Evolutionary conservation across 1,284 basidiomycete species (phyloP).

Genomic region (Malassezia equina): DNA sequence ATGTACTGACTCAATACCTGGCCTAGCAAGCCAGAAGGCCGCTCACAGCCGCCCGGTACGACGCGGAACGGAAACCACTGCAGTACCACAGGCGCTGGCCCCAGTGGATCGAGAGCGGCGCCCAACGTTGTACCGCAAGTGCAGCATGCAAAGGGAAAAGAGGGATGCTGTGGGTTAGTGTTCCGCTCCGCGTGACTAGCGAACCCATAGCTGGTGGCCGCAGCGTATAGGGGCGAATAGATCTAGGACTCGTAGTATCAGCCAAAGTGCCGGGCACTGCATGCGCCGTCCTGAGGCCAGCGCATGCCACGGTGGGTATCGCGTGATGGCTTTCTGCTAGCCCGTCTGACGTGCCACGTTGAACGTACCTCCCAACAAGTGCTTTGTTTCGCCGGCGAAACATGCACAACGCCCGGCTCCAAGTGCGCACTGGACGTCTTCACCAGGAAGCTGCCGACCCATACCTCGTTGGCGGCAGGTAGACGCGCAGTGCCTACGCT

Average conservation of each 20-base stretch:
- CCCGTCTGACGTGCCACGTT: conserved; percentile 6
- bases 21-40: not conserved
- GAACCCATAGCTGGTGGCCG: not conserved
- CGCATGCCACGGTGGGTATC: conserved; percentile 6
- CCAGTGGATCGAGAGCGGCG: not conserved
- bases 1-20: conserved; percentile 5
- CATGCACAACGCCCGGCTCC: not conserved
- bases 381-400: not conserved
- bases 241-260: conserved; percentile 21
- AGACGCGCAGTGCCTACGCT: conserved; percentile 1
- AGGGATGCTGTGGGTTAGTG: conserved; percentile 8
- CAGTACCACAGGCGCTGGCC: not conserved
- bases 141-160: not conserved
- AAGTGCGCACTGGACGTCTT: conserved; percentile 4
- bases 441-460: conserved; percentile 7
- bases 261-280: conserved; percentile 9
- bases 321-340: conserved; percentile 16
- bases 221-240: conserved; percentile 6
- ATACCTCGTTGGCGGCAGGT: conserved; percentile 1
- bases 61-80: conserved; percentile 7
- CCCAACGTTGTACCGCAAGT: conserved; percentile 1
- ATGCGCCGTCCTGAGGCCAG: not conserved
- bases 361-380: conserved; percentile 16
- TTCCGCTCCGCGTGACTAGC: conserved; percentile 4
- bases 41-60: not conserved